These are phyloP conservation scores for Chaetomium sp. DNA, from an alignment of 2,329 filamentous ascomycete species.

Conservation along the genomic window DNA sequence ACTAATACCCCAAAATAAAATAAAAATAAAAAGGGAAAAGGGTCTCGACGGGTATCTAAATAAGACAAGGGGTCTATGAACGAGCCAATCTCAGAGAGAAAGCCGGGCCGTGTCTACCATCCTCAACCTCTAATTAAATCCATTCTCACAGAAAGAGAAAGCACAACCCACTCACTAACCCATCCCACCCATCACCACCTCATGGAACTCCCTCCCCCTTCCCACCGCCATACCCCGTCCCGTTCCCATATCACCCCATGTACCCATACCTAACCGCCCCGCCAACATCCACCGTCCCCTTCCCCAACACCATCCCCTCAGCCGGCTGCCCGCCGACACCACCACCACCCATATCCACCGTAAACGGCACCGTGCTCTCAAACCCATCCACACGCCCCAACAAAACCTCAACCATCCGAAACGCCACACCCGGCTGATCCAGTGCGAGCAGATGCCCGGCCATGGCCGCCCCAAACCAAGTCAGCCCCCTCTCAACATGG, in stretches of 20 bases:
- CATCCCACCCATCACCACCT: not conserved
- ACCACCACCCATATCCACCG: slow-evolving; percentile 12
- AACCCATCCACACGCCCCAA: slow-evolving; percentile 19
- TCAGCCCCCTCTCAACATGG: slow-evolving; percentile 16
- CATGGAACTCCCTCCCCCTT: not conserved
- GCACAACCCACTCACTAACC: not conserved
- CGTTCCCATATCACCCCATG: not conserved
- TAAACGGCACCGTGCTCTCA: slow-evolving; percentile 15
- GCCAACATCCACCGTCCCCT: slow-evolving; percentile 12
- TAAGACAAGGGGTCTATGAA: not conserved
- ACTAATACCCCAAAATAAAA: not conserved
- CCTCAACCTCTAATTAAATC: not conserved
- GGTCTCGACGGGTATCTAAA: not conserved
- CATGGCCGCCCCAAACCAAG: slow-evolving; percentile 20
- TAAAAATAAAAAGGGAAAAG: not conserved
- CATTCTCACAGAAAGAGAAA: not conserved
- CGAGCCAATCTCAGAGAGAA: no score
- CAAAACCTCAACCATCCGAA: slow-evolving; percentile 23
- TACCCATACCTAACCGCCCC: not conserved
- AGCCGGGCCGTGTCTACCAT: not conserved
- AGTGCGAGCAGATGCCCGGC: slow-evolving; percentile 15
- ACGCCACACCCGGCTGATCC: slow-evolving; percentile 22
- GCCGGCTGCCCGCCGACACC: not conserved
- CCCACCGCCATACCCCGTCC: not conserved
- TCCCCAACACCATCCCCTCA: not conserved